Evolutionary conservation across 1,139 yeast genomes (phyloP).

Genomic region (Meyerozyma smithsonii): DNA sequence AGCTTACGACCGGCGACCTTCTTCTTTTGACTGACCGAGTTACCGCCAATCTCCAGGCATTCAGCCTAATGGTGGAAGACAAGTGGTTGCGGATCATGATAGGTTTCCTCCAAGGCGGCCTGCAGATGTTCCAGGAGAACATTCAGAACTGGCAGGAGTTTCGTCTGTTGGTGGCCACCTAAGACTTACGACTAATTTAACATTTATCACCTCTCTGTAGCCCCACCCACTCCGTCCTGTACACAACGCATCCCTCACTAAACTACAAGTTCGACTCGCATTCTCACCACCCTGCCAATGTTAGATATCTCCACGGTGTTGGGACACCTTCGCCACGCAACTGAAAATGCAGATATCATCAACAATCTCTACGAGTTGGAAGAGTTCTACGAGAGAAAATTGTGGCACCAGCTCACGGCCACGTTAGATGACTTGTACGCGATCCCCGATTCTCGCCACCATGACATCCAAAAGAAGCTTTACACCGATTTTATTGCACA

Average conservation of each 20-base stretch:
- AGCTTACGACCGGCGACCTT: slow-evolving; percentile 35
- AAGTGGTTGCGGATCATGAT: slow-evolving; percentile 40
- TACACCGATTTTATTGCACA: slow-evolving; percentile 67
- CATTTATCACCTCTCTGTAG: too few species aligned
- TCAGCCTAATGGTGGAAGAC: slow-evolving; percentile 30
- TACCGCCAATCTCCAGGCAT: slow-evolving; percentile 26
- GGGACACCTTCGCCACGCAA: slow-evolving; percentile 64
- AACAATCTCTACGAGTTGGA: slow-evolving; percentile 71
- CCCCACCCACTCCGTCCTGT: neutral
- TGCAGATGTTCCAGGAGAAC: slow-evolving; percentile 33
- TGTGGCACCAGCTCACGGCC: slow-evolving; percentile 74
- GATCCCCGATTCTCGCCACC: slow-evolving; percentile 39
- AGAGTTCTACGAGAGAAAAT: slow-evolving; percentile 80
- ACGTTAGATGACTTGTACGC: slow-evolving; percentile 57
- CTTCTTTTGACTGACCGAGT: slow-evolving; percentile 29
- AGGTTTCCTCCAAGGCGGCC: slow-evolving; percentile 34
- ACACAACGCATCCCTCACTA: neutral
- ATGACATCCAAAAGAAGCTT: slow-evolving; percentile 51
- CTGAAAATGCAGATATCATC: slow-evolving; percentile 59
- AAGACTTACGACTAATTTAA: too few species aligned
- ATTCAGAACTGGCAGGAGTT: slow-evolving; percentile 36
- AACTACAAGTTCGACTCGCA: neutral
- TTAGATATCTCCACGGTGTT: slow-evolving; percentile 57
- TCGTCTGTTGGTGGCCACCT: slow-evolving; percentile 1
- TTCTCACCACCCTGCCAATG: slow-evolving; percentile 1